Evolutionary conservation across 2,329 filamentous ascomycete genomes (phyloP), one percentile per base, ranked within the genome.

Genomic region (Phialocephala subalpina): DNA sequence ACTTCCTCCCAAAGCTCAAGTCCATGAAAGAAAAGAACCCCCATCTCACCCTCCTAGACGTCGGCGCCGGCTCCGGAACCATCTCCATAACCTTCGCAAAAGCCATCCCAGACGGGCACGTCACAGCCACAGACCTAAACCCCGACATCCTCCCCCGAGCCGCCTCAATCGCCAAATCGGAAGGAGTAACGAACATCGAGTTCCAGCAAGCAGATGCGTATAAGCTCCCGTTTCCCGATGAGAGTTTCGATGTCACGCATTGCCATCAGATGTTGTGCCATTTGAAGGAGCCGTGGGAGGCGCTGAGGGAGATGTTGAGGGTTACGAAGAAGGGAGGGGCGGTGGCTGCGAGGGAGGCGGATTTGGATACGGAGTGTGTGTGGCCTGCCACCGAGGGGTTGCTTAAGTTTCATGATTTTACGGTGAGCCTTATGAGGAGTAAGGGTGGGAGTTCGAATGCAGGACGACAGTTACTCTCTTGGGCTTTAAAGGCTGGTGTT

Each of bases 211-310:
- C 60, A 29, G 59, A 70, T 53, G 70, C 73, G 33, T 73, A 74
- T 62, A 68, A 70, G 8, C 69, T 79, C 18, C 71, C 75, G 81
- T 76, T 82, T 55, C 69, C 78, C 2, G 83, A 87, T 64, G 78
- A 78, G 47, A 74, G 78, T 4, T 90, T 89, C 67, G 87, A 90
- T 69, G 74, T 90, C 33, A 85, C 89, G 14, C 84, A 84, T 71
- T 83, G 82, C 35, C 84, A 87, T 71, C 86, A 89, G 72, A 82
- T 89, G 12, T 78, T 89, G 14, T 81, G 83, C 70, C 87, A 90
- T 74, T 77, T 89, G 5, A 75, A 77, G 25, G 78, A 84, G 63
- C 86, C 86, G 0, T 76, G 84, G 0, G 73, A 76, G 2, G 82
- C 84, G 5, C 74, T 89, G 65, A 75, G 77, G 27, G 84, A 87